phyloP scores from a whole-genome alignment of 73 alveolate species.

The Stentor coeruleus region DNA sequence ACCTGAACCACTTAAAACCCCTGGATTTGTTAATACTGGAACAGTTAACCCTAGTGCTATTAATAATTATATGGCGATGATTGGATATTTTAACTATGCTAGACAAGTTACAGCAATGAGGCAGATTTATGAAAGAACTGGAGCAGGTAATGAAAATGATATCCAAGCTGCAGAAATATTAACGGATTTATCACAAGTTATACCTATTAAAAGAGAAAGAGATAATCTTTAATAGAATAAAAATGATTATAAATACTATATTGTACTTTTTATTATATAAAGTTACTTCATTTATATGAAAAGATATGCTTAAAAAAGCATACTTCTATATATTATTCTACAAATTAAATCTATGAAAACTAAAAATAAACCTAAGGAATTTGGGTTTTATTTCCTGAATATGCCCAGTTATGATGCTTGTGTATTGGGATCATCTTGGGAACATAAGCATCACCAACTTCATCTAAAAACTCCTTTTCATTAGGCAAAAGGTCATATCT shows the following conservation, averaged over 20 bases:
- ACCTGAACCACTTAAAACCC: background rate
- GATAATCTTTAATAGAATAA: background rate
- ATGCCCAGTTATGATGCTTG: slow-evolving; percentile 28
- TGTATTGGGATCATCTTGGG: slow-evolving; percentile 28
- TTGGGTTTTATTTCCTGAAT: slow-evolving; percentile 5
- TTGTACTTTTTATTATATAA: too few species aligned
- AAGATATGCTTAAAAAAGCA: too few species aligned
- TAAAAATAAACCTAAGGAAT: background rate
- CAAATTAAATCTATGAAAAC: background rate
- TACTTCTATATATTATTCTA: too few species aligned
- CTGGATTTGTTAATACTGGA: background rate
- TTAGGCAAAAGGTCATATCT: background rate
- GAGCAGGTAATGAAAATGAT: background rate
- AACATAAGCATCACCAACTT: slow-evolving; percentile 21
- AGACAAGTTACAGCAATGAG: background rate
- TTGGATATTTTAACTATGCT: background rate
- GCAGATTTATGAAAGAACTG: background rate
- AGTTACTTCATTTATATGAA: too few species aligned
- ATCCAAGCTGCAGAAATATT: background rate
- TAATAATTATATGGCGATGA: background rate
- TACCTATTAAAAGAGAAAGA: background rate
- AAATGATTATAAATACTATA: too few species aligned
- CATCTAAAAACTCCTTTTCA: background rate
- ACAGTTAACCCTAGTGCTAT: background rate
- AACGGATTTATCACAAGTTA: background rate